phyloP scores from a whole-genome alignment of 2,329 filamentous ascomycete species.

The Dactylellina parvicollis region DNA sequence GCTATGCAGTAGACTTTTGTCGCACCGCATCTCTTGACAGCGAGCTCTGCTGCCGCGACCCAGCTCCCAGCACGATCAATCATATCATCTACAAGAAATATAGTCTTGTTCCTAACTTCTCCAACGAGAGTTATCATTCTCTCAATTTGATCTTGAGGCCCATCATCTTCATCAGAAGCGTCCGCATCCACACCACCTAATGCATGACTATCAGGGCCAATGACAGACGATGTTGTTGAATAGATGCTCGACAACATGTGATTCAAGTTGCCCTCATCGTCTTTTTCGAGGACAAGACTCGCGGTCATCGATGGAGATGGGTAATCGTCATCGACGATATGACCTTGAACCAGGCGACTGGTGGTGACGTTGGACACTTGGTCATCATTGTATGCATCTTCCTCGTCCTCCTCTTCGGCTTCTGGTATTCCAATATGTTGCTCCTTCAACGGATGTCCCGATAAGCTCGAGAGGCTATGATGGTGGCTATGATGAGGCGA shows the following conservation, averaged over 20 bases:
- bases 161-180: slow-evolving; percentile 93
- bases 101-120: slow-evolving; percentile 85
- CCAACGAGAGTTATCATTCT: slow-evolving; percentile 98
- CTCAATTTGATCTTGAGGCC: slow-evolving; percentile 83
- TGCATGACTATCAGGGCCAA: slow-evolving; percentile 73
- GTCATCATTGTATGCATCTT: slow-evolving; percentile 76
- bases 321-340: slow-evolving; percentile 93
- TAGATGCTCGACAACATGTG: slow-evolving; percentile 82
- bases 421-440: slow-evolving; percentile 37
- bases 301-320: slow-evolving; percentile 77
- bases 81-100: slow-evolving; percentile 98
- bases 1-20: slow-evolving; percentile 98
- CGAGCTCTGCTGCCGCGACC: slow-evolving; percentile 96
- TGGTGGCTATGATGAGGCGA: slow-evolving; percentile 45
- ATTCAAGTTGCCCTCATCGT: slow-evolving; percentile 72
- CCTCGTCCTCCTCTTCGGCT: slow-evolving; percentile 61
- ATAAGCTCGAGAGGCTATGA: slow-evolving; percentile 26
- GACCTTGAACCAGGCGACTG: slow-evolving; percentile 88
- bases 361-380: slow-evolving; percentile 89
- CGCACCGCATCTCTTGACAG: slow-evolving; percentile 88
- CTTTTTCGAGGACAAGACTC: slow-evolving; percentile 66
- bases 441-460: slow-evolving; percentile 44
- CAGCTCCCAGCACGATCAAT: slow-evolving; percentile 97
- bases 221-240: slow-evolving; percentile 81
- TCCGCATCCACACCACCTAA: slow-evolving; percentile 85